These are phyloP conservation scores for Microthlaspi erraticum DNA, from an alignment of 345 rosid species.

Conservation along the genomic window DNA sequence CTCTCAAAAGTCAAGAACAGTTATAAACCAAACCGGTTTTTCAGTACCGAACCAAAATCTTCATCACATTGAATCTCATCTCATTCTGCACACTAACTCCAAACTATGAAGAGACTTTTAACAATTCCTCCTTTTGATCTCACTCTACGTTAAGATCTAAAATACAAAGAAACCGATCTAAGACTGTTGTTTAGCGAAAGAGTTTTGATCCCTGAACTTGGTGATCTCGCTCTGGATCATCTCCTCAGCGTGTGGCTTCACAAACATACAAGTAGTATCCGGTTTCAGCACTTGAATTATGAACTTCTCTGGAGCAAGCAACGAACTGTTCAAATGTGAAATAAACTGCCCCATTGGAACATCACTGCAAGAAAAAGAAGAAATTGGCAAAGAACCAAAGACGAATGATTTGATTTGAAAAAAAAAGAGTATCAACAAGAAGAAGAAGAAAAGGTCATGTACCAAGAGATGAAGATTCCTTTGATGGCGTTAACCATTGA, in stretches of 20 bases:
- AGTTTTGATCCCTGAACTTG: slow-evolving; percentile 22
- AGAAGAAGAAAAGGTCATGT: neutral
- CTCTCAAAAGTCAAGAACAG: too few relatives aligned
- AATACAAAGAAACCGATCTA: neutral
- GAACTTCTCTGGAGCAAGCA: slow-evolving; percentile 22
- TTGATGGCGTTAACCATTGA: slow-evolving; percentile 28
- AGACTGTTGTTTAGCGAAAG: neutral
- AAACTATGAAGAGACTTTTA: too few relatives aligned
- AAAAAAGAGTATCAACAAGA: neutral
- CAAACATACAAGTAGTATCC: slow-evolving; percentile 30
- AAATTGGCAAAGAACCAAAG: neutral
- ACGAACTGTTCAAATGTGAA: slow-evolving; percentile 14
- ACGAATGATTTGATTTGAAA: neutral
- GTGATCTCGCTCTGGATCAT: slow-evolving; percentile 13
- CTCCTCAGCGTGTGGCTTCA: slow-evolving; percentile 21
- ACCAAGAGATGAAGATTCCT: slow-evolving; percentile 38
- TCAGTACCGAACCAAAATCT: too few relatives aligned
- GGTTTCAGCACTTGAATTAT: slow-evolving; percentile 19
- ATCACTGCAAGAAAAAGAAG: slow-evolving; percentile 13
- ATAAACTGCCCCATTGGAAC: slow-evolving; percentile 32
- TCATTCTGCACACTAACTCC: too few relatives aligned
- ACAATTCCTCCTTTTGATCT: too few relatives aligned
- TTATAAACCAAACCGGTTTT: too few relatives aligned
- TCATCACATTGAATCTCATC: too few relatives aligned
- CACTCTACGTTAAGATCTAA: too few relatives aligned